Evolutionary conservation across 306 rosid species (phyloP), one percentile per base, ranked within the genome.

Genomic region (Quillaja saponaria): DNA sequence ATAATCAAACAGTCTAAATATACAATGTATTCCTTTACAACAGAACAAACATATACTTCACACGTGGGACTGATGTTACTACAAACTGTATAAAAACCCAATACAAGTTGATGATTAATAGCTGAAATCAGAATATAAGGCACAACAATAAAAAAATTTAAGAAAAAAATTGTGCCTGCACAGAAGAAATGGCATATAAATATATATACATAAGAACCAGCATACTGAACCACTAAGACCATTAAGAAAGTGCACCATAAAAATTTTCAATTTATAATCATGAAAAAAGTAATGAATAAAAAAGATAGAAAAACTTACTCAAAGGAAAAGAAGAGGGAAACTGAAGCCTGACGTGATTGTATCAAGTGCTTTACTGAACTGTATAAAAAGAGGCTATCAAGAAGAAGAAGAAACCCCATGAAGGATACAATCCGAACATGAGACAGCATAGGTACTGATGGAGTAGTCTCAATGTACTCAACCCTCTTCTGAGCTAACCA

Each of bases 401-500:
- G 76, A 52, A 84, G 80, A 38, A 94, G 82, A 51, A 94, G 95
- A 78, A 94, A 89, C 8, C 89, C 95, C 81, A 94, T 82, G 72
- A 94, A 94, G 64, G 97, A 89, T 34, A 94, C 97, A 45, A 94
- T 94, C 68, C 99, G 86, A 51, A 94, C 44, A 64, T 94, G 99
- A 49, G 97, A 87, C 63, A 87, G 35, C 48, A 44, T 74, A 34
- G 99, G 78, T 13, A 89, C 95, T 0, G 99, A 60, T 16, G 99
- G 99, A 70, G 99, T 89, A 55, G 99, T 94, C 80, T 94, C 99
- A 8, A 94, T 87, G 76, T 94, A 94, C 81, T 94, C 99, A 4
- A 94, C 97, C 68, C 99, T 85, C 80, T 94, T 94, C 71, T 94
- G 99, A 59, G 90, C 99, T 81, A 94, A 75, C 99, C 99, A 94